Evolutionary conservation across 2,329 filamentous ascomycete species (phyloP).

Genomic region (Fusarium ramigenum): DNA sequence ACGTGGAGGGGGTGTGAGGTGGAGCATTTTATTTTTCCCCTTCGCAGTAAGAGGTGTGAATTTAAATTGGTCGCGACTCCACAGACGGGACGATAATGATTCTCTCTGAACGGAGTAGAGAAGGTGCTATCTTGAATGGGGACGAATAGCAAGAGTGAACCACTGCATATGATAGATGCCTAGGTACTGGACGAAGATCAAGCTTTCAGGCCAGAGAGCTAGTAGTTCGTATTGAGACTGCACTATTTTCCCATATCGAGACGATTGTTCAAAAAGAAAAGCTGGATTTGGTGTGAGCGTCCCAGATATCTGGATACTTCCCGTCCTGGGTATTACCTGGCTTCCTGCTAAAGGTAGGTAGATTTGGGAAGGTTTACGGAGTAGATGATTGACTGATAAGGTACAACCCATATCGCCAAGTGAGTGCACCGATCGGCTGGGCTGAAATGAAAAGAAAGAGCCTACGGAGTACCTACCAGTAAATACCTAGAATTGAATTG

Average conservation of each 20-base stretch:
- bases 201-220: not conserved
- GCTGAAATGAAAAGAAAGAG: not conserved
- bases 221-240: not conserved
- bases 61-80: slow-evolving; percentile 1
- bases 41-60: slow-evolving; percentile 8
- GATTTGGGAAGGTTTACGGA: not conserved
- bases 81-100: slow-evolving; percentile 30
- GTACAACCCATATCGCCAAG: not conserved
- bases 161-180: not conserved
- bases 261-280: not conserved
- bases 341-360: not conserved
- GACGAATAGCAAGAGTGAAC: not conserved
- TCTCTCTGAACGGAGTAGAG: slow-evolving; percentile 12
- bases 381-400: not conserved
- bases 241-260: not conserved
- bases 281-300: not conserved
- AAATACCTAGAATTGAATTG: not conserved
- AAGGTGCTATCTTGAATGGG: not conserved
- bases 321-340: not conserved
- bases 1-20: slow-evolving; percentile 31
- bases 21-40: not conserved
- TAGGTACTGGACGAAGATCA: not conserved
- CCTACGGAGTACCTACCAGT: too few relatives aligned
- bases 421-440: not conserved
- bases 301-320: slow-evolving; percentile 16